A percentile compares a stretch with the other conserved stretches of the same genome.
phyloP scores from a whole-genome alignment of 2,329 filamentous ascomycete species.

The Fusarium paranaense region DNA sequence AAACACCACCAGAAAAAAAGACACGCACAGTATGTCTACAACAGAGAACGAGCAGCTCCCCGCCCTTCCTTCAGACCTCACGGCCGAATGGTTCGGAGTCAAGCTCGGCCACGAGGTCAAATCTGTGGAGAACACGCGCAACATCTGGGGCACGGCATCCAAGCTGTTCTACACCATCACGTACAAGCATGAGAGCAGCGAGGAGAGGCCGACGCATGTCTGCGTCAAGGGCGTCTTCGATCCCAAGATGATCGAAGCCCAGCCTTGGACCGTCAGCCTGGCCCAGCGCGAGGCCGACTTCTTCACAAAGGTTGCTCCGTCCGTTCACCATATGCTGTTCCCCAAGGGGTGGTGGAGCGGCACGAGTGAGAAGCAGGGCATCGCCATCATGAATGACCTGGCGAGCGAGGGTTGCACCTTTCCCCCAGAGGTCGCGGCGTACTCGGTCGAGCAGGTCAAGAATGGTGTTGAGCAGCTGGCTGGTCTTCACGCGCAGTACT shows the following conservation, averaged over 20 bases:
- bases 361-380: conserved; percentile 50
- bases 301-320: conserved; percentile 50
- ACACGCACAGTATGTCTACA: conserved; percentile 12
- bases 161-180: conserved; percentile 45
- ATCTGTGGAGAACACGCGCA: conserved; percentile 39
- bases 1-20: not conserved
- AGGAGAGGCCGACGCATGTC: conserved; percentile 32
- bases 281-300: conserved; percentile 54
- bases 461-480: conserved; percentile 55
- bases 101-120: conserved; percentile 37
- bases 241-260: conserved; percentile 45
- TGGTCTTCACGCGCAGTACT: conserved; percentile 54
- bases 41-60: conserved; percentile 27
- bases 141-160: conserved; percentile 45
- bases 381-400: conserved; percentile 54
- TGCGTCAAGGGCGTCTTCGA: conserved; percentile 56
- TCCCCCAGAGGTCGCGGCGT: conserved; percentile 46
- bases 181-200: conserved; percentile 41
- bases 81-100: conserved; percentile 38
- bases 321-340: conserved; percentile 46
- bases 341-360: conserved; percentile 53
- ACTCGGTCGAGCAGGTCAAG: conserved; percentile 47
- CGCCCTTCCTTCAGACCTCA: conserved; percentile 34
- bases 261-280: conserved; percentile 42
- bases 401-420: conserved; percentile 48